Conservation (phyloP, 139 green algal species). For the Chlorella sp. region DNA sequence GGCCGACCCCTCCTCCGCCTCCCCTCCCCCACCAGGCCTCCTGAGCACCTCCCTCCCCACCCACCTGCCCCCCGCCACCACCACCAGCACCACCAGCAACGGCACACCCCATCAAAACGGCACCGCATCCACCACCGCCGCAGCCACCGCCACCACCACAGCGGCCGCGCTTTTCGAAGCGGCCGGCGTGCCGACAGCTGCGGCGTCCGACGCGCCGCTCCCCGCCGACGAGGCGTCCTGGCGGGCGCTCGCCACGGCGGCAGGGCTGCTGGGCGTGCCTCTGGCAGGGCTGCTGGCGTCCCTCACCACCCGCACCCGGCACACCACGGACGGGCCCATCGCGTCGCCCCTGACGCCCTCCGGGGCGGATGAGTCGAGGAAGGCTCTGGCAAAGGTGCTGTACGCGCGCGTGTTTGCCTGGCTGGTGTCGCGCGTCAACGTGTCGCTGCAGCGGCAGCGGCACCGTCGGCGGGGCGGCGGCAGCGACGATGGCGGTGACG, state of each 20-base stretch:
- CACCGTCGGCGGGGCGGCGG: no score
- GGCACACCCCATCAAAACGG: no score
- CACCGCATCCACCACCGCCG: no score
- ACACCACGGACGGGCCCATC: conserved; percentile 77
- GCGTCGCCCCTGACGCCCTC: conserved; percentile 55
- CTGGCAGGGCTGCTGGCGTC: conserved; percentile 48
- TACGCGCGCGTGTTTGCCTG: conserved; percentile 57
- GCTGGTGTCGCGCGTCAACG: conserved; percentile 65
- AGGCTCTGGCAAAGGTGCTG: conserved; percentile 85
- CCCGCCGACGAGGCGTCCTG: neutral
- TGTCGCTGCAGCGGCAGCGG: conserved; percentile 1
- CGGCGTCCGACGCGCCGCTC: neutral
- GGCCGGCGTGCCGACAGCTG: neutral
- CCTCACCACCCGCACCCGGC: conserved; percentile 78
- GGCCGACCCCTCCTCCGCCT: neutral
- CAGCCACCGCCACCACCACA: no score
- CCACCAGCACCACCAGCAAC: no score
- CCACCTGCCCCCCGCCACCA: no score
- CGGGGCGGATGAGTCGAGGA: conserved; percentile 62
- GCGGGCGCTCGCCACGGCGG: conserved; percentile 21
- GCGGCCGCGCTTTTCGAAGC: no score
- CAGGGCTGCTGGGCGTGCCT: conserved; percentile 47
- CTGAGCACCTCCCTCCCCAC: no score
- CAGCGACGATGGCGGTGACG: no score
- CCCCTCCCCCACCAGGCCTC: no score